phyloP scores from a whole-genome alignment of 768 basidiomycete genomes.

The Pulveroboletus sp. region DNA sequence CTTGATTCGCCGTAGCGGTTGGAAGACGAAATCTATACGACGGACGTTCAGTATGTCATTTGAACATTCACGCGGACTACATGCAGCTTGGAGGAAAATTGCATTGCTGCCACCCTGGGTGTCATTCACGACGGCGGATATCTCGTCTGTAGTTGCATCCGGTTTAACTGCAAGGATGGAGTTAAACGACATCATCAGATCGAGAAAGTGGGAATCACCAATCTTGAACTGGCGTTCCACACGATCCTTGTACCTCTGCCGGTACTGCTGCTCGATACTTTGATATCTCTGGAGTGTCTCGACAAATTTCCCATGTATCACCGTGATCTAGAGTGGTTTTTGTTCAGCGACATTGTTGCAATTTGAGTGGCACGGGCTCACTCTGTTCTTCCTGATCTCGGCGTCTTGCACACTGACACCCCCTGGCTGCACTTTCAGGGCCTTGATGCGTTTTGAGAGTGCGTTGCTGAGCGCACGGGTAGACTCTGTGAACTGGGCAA shows the following conservation, averaged over 20 bases:
- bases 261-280: slow-evolving; percentile 65
- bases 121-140: slow-evolving; percentile 63
- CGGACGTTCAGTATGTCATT: neutral
- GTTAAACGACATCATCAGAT: neutral
- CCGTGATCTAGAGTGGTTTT: slow-evolving; percentile 39
- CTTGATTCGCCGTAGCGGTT: slow-evolving; percentile 80
- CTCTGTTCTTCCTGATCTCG: slow-evolving; percentile 40
- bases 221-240: slow-evolving; percentile 77
- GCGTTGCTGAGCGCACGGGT: slow-evolving; percentile 55
- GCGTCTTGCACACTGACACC: slow-evolving; percentile 36
- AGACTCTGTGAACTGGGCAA: slow-evolving; percentile 55
- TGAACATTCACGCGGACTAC: neutral
- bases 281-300: slow-evolving; percentile 79
- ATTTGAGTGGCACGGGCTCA: neutral
- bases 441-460: slow-evolving; percentile 57
- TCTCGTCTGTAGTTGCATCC: slow-evolving; percentile 77
- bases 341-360: neutral
- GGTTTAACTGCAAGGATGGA: slow-evolving; percentile 62
- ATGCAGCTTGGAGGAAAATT: slow-evolving; percentile 75
- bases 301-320: slow-evolving; percentile 64
- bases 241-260: slow-evolving; percentile 57
- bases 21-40: slow-evolving; percentile 60
- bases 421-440: slow-evolving; percentile 40
- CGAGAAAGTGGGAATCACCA: slow-evolving; percentile 36
- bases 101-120: slow-evolving; percentile 53